Evolutionary conservation across 2,329 filamentous ascomycete genomes (phyloP).

Genomic region (Pyrenochaeta sp.): DNA sequence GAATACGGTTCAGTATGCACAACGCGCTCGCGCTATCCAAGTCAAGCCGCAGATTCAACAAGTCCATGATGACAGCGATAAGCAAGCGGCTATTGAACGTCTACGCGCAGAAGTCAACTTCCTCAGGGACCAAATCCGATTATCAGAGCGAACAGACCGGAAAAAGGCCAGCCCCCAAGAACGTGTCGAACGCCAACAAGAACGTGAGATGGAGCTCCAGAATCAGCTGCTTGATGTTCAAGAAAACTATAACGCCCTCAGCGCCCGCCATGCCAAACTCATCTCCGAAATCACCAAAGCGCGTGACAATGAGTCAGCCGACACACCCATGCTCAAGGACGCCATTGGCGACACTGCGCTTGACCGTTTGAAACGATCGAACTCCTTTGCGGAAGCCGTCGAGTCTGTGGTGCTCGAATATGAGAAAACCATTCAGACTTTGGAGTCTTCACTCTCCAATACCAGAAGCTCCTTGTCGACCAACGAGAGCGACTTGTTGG

Average conservation of each 20-base stretch:
- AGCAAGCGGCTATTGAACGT: slow-evolving; percentile 90
- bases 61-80: slow-evolving; percentile 86
- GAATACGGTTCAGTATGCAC: slow-evolving; percentile 95
- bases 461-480: slow-evolving; percentile 83
- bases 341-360: slow-evolving; percentile 79
- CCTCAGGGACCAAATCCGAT: slow-evolving; percentile 90
- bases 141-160: slow-evolving; percentile 73
- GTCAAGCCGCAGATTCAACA: slow-evolving; percentile 97
- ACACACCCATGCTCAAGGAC: slow-evolving; percentile 67
- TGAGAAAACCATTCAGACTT: slow-evolving; percentile 94
- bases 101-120: slow-evolving; percentile 94
- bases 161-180: slow-evolving; percentile 69
- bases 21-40: slow-evolving; percentile 94
- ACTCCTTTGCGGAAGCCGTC: slow-evolving; percentile 93
- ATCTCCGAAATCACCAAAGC: slow-evolving; percentile 93
- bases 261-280: slow-evolving; percentile 91
- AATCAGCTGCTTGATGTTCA: slow-evolving; percentile 92
- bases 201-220: slow-evolving; percentile 88
- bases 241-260: slow-evolving; percentile 92
- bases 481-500: slow-evolving; percentile 85
- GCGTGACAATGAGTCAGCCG: slow-evolving; percentile 68
- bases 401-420: slow-evolving; percentile 97
- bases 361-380: slow-evolving; percentile 90
- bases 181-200: slow-evolving; percentile 78
- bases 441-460: slow-evolving; percentile 90